Evolutionary conservation across 768 basidiomycete species (phyloP).

Genomic region (Lepiota venenata): DNA sequence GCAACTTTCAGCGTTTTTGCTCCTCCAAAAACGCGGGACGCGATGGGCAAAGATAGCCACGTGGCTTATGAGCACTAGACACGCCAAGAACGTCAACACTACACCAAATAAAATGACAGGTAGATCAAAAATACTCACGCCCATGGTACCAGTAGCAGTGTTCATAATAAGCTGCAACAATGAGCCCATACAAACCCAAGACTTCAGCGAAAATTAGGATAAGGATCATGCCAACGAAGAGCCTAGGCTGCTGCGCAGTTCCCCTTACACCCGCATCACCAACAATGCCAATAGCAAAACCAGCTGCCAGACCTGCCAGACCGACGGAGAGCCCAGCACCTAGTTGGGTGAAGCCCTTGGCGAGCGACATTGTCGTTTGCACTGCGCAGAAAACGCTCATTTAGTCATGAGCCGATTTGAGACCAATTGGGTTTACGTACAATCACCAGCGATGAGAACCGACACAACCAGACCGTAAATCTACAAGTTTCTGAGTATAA

Average conservation of each 20-base stretch:
- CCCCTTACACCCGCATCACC: conserved; percentile 98
- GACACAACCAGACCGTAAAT: conserved; percentile 99
- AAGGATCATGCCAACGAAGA: conserved; percentile 96
- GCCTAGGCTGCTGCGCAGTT: conserved; percentile 92
- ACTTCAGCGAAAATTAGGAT: conserved; percentile 99
- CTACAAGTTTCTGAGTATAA: conserved; percentile 33
- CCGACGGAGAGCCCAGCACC: conserved; percentile 93
- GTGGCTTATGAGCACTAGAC: conserved; percentile 9
- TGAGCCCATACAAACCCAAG: conserved; percentile 89
- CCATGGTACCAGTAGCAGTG: conserved; percentile 53
- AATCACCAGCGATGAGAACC: conserved; percentile 86
- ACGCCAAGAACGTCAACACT: not conserved
- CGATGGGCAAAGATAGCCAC: not conserved
- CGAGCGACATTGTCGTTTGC: conserved; percentile 76
- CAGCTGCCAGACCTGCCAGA: conserved; percentile 93
- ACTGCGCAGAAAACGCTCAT: conserved; percentile 41
- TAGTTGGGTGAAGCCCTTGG: conserved; percentile 90
- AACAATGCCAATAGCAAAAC: conserved; percentile 97
- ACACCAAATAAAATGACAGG: not conserved
- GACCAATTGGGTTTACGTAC: conserved; percentile 47
- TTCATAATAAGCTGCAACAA: conserved; percentile 97
- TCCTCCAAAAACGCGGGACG: not conserved
- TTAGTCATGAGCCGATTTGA: not conserved
- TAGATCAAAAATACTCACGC: conserved; percentile 16
- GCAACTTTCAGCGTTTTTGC: not conserved